These are phyloP conservation scores for Termitomyces sp. DNA, from an alignment of 768 basidiomycete genomes.

Conservation along the genomic window DNA sequence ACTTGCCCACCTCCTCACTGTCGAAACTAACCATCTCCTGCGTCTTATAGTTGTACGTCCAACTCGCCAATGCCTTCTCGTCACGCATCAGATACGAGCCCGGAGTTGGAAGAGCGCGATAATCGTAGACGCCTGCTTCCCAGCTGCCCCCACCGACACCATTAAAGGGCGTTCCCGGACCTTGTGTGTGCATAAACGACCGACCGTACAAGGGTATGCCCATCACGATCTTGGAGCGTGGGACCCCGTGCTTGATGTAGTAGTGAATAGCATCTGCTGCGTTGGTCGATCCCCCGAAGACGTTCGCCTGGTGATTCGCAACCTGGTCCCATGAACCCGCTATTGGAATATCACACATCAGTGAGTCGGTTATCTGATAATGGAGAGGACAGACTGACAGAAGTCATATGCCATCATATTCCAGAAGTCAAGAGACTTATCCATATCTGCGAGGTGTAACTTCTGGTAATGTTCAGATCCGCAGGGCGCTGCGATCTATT, in stretches of 20 bases:
- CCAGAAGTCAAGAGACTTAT: constrained; percentile 88
- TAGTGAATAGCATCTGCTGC: constrained; percentile 60
- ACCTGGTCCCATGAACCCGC: constrained; percentile 73
- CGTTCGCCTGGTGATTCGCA: constrained; percentile 82
- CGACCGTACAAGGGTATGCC: constrained; percentile 94
- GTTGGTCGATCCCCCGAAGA: constrained; percentile 64
- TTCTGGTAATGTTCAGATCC: constrained; percentile 83
- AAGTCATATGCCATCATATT: constrained; percentile 96
- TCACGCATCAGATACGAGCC: constrained; percentile 65
- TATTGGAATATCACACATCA: constrained; percentile 17
- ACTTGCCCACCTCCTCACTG: constrained; percentile 54
- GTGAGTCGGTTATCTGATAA: neutral
- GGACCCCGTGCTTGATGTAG: constrained; percentile 69
- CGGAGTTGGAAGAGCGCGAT: constrained; percentile 80
- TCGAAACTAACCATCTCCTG: constrained; percentile 86
- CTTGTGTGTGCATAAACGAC: constrained; percentile 80
- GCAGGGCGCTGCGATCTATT: constrained; percentile 87
- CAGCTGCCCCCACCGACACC: constrained; percentile 87
- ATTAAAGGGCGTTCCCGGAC: constrained; percentile 73
- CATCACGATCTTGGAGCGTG: constrained; percentile 75
- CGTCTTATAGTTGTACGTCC: constrained; percentile 70
- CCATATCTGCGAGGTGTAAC: constrained; percentile 79
- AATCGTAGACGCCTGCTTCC: constrained; percentile 92
- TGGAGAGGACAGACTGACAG: constrained; percentile 33
- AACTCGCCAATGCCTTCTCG: constrained; percentile 66